phyloP scores from a whole-genome alignment of 2,329 filamentous ascomycete species.

The Alternaria viburni region DNA sequence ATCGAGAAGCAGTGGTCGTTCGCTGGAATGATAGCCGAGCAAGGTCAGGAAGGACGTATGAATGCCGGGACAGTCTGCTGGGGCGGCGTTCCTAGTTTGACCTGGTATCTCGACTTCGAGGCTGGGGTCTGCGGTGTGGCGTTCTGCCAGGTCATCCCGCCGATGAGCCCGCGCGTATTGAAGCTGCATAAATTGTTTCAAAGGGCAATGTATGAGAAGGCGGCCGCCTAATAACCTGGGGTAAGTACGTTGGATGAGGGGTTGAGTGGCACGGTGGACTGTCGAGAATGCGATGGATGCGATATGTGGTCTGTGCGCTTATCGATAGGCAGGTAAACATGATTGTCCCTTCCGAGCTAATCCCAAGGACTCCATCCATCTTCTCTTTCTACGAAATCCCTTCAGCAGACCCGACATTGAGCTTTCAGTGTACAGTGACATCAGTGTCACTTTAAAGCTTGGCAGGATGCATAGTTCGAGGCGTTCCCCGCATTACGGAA shows the following conservation, averaged over 20 bases:
- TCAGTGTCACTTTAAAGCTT: background rate
- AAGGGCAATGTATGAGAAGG: slow-evolving; percentile 5
- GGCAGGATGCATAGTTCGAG: too few relatives aligned
- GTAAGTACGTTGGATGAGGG: background rate
- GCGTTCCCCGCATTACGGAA: background rate
- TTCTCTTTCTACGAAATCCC: background rate
- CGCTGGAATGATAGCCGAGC: background rate
- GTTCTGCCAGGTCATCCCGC: slow-evolving; percentile 15
- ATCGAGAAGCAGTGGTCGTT: slow-evolving; percentile 1
- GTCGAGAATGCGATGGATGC: background rate
- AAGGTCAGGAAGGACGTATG: slow-evolving; percentile 10
- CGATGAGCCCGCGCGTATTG: slow-evolving; percentile 14
- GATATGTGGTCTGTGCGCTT: background rate
- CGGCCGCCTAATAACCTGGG: background rate
- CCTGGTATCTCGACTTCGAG: slow-evolving; percentile 13
- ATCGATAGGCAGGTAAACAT: background rate
- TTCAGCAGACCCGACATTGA: background rate
- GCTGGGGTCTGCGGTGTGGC: slow-evolving; percentile 18
- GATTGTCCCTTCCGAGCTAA: background rate
- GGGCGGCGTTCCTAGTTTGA: slow-evolving; percentile 15
- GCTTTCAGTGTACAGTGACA: background rate
- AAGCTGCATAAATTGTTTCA: slow-evolving; percentile 10
- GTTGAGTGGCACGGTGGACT: background rate
- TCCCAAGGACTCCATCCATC: background rate
- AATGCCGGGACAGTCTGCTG: slow-evolving; percentile 8